A percentile compares a stretch with the other conserved stretches of the same genome.
These are phyloP conservation scores for Arabidopsis thaliana DNA, from an alignment of 345 rosid genomes.

Conservation along the genomic window DNA sequence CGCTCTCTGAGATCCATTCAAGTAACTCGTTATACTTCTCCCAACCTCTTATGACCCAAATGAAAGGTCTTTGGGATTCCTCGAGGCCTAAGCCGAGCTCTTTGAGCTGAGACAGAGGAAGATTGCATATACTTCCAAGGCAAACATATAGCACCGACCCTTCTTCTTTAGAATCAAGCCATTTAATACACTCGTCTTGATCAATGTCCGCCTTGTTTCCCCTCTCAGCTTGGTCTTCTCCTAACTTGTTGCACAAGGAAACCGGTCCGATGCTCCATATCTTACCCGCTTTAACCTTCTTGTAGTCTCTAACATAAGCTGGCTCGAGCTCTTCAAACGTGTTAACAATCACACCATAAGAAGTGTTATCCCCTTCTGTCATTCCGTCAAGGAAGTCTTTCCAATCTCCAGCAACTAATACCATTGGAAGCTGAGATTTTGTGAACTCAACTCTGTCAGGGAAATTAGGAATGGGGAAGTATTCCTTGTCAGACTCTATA, in stretches of 20 bases:
- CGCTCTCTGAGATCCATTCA: slow-evolving; percentile 45
- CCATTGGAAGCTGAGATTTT: slow-evolving; percentile 44
- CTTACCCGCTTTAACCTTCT: slow-evolving; percentile 34
- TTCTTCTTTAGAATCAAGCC: slow-evolving; percentile 47
- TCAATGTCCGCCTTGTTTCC: slow-evolving; percentile 37
- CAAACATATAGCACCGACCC: slow-evolving; percentile 51
- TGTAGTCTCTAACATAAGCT: slow-evolving; percentile 39
- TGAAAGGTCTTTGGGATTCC: slow-evolving; percentile 47
- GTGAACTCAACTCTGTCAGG: slow-evolving; percentile 54
- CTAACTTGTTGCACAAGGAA: slow-evolving; percentile 39
- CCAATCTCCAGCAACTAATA: not conserved
- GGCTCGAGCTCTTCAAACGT: slow-evolving; percentile 52
- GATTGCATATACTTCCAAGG: slow-evolving; percentile 51
- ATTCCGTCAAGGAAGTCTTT: no score
- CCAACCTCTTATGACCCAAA: slow-evolving; percentile 53
- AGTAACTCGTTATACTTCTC: slow-evolving; percentile 31
- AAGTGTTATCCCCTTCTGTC: no score
- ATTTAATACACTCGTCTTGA: slow-evolving; percentile 40
- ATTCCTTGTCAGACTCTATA: slow-evolving; percentile 37
- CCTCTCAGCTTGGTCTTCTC: slow-evolving; percentile 47
- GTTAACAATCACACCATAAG: slow-evolving; percentile 49
- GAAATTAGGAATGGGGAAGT: slow-evolving; percentile 51
- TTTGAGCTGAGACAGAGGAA: slow-evolving; percentile 38
- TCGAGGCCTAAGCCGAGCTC: slow-evolving; percentile 57
- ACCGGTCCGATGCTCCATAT: slow-evolving; percentile 59